A percentile compares a stretch with the other conserved stretches of the same genome.
Conservation (phyloP, 805 yeast species). For the Pichia ethanolica region DNA sequence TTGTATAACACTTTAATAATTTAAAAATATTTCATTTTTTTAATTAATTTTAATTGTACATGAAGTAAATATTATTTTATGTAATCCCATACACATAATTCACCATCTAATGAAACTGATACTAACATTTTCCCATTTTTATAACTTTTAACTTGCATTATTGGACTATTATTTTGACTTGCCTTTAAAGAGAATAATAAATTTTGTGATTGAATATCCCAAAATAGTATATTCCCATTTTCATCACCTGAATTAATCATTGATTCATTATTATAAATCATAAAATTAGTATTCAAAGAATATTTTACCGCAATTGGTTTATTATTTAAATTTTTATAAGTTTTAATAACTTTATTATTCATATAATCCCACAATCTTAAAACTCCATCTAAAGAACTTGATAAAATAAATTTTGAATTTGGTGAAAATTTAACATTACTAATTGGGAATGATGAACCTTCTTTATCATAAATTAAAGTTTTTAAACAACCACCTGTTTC, state of each 20-base stretch:
- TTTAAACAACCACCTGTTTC: constrained; percentile 87
- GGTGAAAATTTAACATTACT: constrained; percentile 67
- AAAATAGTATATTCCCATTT: constrained; percentile 42
- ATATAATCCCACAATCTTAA: constrained; percentile 83
- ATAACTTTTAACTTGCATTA: constrained; percentile 35
- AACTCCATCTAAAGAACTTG: constrained; percentile 74
- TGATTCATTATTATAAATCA: constrained; percentile 30
- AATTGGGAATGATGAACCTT: constrained; percentile 70
- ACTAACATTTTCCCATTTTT: constrained; percentile 33
- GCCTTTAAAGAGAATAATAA: constrained; percentile 27
- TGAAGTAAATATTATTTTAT: no score
- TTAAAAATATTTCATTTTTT: no score
- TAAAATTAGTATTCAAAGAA: constrained; percentile 46
- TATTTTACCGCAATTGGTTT: constrained; percentile 42
- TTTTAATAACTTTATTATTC: constrained; percentile 71
- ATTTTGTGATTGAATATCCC: constrained; percentile 61
- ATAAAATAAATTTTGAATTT: constrained; percentile 70
- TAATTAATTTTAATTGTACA: no score
- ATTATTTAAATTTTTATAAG: constrained; percentile 29
- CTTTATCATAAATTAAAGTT: constrained; percentile 75
- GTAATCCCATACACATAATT: constrained; percentile 20
- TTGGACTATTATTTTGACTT: constrained; percentile 16
- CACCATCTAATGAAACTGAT: constrained; percentile 26
- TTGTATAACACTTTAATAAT: neutral
- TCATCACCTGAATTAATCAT: constrained; percentile 59